Conservation (phyloP, 2,329 filamentous ascomycete species). For the Aspergillus persii region DNA sequence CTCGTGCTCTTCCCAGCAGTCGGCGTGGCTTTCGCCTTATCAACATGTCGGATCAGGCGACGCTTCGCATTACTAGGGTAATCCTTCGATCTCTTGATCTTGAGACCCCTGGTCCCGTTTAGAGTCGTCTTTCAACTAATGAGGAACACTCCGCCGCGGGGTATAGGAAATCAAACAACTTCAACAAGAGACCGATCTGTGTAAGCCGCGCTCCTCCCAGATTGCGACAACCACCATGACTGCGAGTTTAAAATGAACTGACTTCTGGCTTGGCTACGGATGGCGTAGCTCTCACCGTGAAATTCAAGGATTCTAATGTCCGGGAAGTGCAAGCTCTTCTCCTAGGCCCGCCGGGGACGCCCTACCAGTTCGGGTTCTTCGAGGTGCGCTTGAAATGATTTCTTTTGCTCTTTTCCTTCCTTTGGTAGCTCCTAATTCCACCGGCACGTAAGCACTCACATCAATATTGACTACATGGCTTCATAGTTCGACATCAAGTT, state of each 20-base stretch:
- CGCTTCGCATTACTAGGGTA: conserved; percentile 84
- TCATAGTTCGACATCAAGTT: conserved; percentile 73
- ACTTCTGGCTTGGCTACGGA: conserved; percentile 6
- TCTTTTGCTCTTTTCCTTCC: conserved; percentile 7
- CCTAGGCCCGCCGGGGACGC: conserved; percentile 87
- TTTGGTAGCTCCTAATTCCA: neutral
- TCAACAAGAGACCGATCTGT: conserved; percentile 78
- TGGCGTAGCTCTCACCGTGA: conserved; percentile 74
- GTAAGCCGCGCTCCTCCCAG: conserved; percentile 50
- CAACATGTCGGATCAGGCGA: conserved; percentile 76
- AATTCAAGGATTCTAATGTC: conserved; percentile 83
- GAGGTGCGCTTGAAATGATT: conserved; percentile 62
- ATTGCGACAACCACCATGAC: neutral
- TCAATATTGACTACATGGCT: neutral
- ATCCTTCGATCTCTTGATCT: conserved; percentile 19
- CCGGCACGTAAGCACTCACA: neutral
- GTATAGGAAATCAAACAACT: conserved; percentile 78
- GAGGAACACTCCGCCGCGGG: conserved; percentile 5
- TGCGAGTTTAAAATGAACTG: conserved; percentile 5
- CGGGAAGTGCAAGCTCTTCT: conserved; percentile 84
- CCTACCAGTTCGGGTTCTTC: conserved; percentile 97
- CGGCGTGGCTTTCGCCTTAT: neutral
- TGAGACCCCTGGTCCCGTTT: conserved; percentile 11
- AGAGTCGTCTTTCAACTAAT: conserved; percentile 12
- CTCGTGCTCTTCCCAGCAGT: neutral